These are phyloP conservation scores for Aspergillus nomiae DNA, from an alignment of 2,329 filamentous ascomycete species.

Conservation along the genomic window DNA sequence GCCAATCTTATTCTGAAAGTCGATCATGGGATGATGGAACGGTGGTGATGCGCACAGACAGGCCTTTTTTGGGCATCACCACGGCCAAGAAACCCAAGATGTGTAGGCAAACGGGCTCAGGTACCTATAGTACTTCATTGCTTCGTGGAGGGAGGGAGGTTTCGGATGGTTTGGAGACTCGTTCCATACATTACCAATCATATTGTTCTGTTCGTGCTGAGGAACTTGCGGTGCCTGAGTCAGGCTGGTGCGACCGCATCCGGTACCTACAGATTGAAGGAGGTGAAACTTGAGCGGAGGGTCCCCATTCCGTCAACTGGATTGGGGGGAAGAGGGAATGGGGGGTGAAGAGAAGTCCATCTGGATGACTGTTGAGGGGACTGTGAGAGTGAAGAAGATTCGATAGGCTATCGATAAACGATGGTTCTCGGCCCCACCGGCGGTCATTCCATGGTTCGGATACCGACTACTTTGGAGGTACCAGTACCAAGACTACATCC, in stretches of 20 bases:
- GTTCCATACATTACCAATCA: conserved; percentile 17
- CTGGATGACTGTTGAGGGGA: background rate
- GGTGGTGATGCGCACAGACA: conserved; percentile 21
- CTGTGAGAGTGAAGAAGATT: conserved; percentile 6
- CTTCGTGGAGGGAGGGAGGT: background rate
- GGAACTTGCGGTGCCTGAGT: conserved; percentile 10
- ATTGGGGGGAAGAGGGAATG: background rate
- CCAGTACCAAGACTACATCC: background rate
- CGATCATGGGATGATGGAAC: conserved; percentile 22
- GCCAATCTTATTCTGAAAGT: conserved; percentile 14
- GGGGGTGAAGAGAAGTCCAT: background rate
- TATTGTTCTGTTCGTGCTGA: conserved; percentile 12
- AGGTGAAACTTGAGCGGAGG: background rate
- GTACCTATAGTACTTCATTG: conserved; percentile 13
- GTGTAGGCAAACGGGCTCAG: conserved; percentile 13
- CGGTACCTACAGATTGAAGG: background rate
- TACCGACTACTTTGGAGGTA: conserved; percentile 7
- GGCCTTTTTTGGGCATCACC: conserved; percentile 10
- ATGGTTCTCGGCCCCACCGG: conserved; percentile 3
- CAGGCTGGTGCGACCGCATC: conserved; percentile 2
- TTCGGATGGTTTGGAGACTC: background rate
- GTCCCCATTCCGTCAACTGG: background rate
- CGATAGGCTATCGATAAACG: conserved; percentile 20
- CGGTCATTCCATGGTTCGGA: conserved; percentile 5
- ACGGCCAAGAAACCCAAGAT: conserved; percentile 7